Evolutionary conservation across 1,284 basidiomycete genomes (phyloP).

Genomic region (Chalciporus sp.): DNA sequence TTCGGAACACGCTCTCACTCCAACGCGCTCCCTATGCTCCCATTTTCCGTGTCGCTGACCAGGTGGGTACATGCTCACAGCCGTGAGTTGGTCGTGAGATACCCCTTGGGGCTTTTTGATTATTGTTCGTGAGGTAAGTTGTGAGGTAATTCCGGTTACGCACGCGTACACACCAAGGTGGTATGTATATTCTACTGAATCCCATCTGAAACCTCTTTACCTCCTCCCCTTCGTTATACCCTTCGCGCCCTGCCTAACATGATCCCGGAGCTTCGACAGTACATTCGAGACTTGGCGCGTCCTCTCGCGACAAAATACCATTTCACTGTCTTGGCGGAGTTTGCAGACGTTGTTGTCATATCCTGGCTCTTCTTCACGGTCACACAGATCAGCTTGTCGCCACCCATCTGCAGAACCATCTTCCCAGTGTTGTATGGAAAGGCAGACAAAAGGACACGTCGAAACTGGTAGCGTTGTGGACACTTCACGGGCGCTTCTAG

Average conservation of each 20-base stretch:
- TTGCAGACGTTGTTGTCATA: slow-evolving; percentile 69
- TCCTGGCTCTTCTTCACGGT: slow-evolving; percentile 51
- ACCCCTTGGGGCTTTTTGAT: too few species aligned
- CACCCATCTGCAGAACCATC: slow-evolving; percentile 44
- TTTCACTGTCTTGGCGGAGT: slow-evolving; percentile 51
- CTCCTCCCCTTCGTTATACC: background rate
- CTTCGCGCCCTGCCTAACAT: slow-evolving; percentile 12
- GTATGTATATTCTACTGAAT: too few species aligned
- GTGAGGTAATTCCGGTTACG: background rate
- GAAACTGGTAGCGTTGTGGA: slow-evolving; percentile 51
- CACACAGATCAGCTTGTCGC: slow-evolving; percentile 54
- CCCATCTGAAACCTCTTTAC: background rate
- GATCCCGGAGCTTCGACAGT: slow-evolving; percentile 32
- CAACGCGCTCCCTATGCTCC: background rate
- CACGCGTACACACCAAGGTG: background rate
- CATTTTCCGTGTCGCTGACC: background rate
- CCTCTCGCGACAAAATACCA: slow-evolving; percentile 27
- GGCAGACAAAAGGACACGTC: slow-evolving; percentile 44
- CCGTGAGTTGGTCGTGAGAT: too few species aligned
- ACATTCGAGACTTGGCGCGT: slow-evolving; percentile 29
- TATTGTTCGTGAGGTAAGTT: slow-evolving; percentile 21
- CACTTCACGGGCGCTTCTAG: background rate
- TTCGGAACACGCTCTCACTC: slow-evolving; percentile 15
- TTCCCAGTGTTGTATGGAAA: slow-evolving; percentile 47
- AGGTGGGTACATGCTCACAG: too few species aligned